Evolutionary conservation across 2,329 filamentous ascomycete genomes (phyloP).

Genomic region (Hirsutella rhossiliensis): DNA sequence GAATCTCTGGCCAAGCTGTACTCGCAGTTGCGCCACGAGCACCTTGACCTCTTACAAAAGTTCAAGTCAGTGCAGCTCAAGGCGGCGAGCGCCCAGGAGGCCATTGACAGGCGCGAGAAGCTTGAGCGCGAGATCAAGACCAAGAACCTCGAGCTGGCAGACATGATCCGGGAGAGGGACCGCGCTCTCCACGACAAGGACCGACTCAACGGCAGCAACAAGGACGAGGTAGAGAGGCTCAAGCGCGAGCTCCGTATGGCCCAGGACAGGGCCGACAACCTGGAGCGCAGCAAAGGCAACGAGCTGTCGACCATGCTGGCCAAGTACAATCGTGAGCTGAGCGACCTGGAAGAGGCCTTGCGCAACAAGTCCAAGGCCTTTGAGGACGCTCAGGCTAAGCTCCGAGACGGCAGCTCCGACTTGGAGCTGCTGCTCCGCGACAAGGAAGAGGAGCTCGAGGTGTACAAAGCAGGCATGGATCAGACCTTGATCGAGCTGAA

Average conservation of each 20-base stretch:
- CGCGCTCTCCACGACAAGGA: slow-evolving; percentile 90
- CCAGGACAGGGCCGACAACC: slow-evolving; percentile 79
- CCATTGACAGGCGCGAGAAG: slow-evolving; percentile 88
- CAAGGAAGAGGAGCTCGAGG: slow-evolving; percentile 95
- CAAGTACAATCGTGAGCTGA: slow-evolving; percentile 95
- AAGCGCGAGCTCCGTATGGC: slow-evolving; percentile 90
- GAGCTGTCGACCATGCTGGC: slow-evolving; percentile 90
- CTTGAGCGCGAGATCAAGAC: slow-evolving; percentile 97
- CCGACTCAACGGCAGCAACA: slow-evolving; percentile 70
- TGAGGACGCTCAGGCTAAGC: slow-evolving; percentile 69
- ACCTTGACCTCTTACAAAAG: slow-evolving; percentile 87
- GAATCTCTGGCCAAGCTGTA: slow-evolving; percentile 94
- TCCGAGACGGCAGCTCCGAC: slow-evolving; percentile 72
- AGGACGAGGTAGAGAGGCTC: slow-evolving; percentile 88
- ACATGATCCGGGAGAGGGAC: slow-evolving; percentile 97
- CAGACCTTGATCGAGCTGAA: slow-evolving; percentile 88
- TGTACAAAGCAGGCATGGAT: slow-evolving; percentile 97
- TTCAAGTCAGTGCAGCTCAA: slow-evolving; percentile 95
- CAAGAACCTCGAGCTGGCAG: slow-evolving; percentile 95
- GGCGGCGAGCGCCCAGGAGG: slow-evolving; percentile 92
- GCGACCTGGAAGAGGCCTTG: slow-evolving; percentile 87
- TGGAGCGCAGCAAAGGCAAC: slow-evolving; percentile 85
- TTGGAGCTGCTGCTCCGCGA: slow-evolving; percentile 77
- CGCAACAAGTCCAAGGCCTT: slow-evolving; percentile 77
- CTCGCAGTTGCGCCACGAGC: slow-evolving; percentile 88